Evolutionary conservation across 2,329 filamentous ascomycete species (phyloP), one percentile per base, ranked within the genome.

Genomic region (Cercospora brassicicola): DNA sequence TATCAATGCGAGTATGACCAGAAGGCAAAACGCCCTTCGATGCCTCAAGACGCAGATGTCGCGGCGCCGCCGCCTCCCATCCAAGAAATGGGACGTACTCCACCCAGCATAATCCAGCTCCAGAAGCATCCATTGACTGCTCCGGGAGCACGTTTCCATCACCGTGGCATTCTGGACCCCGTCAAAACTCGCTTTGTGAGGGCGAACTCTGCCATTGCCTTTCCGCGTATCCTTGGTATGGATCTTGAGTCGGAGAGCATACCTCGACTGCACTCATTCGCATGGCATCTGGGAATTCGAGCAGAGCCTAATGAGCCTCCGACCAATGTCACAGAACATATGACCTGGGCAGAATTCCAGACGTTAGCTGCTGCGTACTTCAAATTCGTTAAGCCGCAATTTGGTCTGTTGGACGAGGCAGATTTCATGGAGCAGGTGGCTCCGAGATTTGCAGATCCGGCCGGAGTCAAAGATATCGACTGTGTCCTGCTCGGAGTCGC

Each of bases 401-500:
- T 88, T 69, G 83, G 84, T 3, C 85, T 88, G 61, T 75, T 83
- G 8, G 77, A 79, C 20, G 76, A 78, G 60, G 72, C 74, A 4
- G 76, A 78, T 20, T 77, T 78, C 42, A 72, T 73, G 61, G 74
- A 76, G 63, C 73, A 73, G 31, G 73, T 72, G 11, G 68, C 73
- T 20, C 67, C 74, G 11, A 70, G 77, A 2, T 78, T 75, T 36
- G 65, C 62, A 8, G 68, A 76, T 30, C 71, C 75, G 3, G 51
- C 59, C 9, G 76, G 76, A 4, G 69, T 70, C 73, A 82, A 70
- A 48, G 74, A 76, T 57, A 73, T 83, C 62, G 85, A 87, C 66
- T 80, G 81, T 2, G 80, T 88, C 0, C 69, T 87, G 1, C 83
- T 83, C 28, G 86, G 86, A 2, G 81, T 88, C n/a, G 85, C 85